phyloP scores from a whole-genome alignment of 306 rosid species.

The Rosa rugosa region DNA sequence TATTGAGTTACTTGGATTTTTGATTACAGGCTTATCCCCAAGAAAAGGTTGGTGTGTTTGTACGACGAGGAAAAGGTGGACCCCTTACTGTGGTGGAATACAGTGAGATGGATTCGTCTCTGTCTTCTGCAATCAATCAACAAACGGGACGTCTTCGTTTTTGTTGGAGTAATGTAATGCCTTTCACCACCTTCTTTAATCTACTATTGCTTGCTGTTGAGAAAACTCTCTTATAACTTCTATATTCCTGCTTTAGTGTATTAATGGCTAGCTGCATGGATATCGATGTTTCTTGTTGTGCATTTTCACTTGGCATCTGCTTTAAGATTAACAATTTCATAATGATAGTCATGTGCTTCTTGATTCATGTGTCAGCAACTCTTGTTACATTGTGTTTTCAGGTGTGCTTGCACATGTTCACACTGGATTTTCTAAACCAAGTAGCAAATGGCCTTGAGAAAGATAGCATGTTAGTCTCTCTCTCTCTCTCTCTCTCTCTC shows the following conservation, averaged over 20 bases:
- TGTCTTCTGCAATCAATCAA: conserved; percentile 91
- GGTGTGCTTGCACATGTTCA: conserved; percentile 99
- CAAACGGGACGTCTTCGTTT: conserved; percentile 91
- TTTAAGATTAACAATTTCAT: background rate
- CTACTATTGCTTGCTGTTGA: conserved; percentile 17
- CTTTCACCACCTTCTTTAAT: conserved; percentile 26
- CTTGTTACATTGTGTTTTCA: conserved; percentile 40
- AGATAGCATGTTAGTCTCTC: conserved; percentile 74
- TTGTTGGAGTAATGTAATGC: conserved; percentile 97
- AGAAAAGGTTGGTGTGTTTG: conserved; percentile 98
- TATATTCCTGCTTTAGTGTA: conserved; percentile 11
- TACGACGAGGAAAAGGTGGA: conserved; percentile 94
- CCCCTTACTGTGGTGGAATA: conserved; percentile 96
- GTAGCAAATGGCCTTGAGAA: conserved; percentile 98
- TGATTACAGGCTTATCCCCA: conserved; percentile 89
- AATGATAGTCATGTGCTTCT: background rate
- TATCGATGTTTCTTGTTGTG: background rate
- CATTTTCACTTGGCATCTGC: conserved; percentile 15
- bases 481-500: background rate
- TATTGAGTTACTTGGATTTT: conserved; percentile 12
- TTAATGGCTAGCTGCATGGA: background rate
- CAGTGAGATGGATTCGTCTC: conserved; percentile 76
- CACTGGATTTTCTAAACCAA: conserved; percentile 92
- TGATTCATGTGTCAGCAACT: conserved; percentile 4
- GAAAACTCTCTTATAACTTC: conserved; percentile 13